These are phyloP conservation scores for Trichoderma asperellum DNA, from an alignment of 2,329 filamentous ascomycete genomes.

Conservation along the genomic window DNA sequence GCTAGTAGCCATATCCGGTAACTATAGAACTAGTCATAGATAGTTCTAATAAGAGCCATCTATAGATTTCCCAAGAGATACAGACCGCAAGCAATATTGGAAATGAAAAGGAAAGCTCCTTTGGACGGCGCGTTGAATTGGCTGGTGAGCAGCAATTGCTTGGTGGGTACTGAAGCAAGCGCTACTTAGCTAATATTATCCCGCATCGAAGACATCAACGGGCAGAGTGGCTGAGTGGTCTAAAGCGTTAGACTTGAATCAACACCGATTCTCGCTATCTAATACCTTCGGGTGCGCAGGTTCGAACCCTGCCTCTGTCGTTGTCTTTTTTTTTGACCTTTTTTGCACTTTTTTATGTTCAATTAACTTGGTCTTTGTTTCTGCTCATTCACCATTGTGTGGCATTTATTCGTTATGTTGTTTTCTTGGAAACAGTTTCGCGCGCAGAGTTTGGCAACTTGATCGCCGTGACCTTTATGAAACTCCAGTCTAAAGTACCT, in stretches of 20 bases:
- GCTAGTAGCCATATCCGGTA: not conserved
- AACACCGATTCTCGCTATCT: slow-evolving; percentile 26
- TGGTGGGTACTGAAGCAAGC: not conserved
- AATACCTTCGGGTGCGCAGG: slow-evolving; percentile 29
- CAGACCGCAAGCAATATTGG: not conserved
- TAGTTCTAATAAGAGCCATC: not conserved
- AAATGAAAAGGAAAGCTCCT: not conserved
- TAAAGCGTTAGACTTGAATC: slow-evolving; percentile 29
- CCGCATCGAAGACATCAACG: not conserved
- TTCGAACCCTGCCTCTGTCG: slow-evolving; percentile 29
- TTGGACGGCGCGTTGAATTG: too few species aligned
- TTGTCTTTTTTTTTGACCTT: not conserved
- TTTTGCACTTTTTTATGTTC: not conserved
- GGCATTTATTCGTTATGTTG: not conserved
- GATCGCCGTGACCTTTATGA: not conserved
- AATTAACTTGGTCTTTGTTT: not conserved
- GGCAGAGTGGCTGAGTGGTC: slow-evolving; percentile 29
- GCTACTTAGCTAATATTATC: not conserved
- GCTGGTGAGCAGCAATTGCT: not conserved
- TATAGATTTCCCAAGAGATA: not conserved
- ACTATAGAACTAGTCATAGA: not conserved
- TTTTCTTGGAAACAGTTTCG: not conserved
- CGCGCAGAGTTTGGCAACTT: not conserved
- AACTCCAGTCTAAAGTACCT: not conserved
- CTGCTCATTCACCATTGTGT: not conserved